A percentile compares a stretch with the other conserved stretches of the same genome.
These are phyloP conservation scores for Persicaria tinctoria DNA, from an alignment of 148 eudicot species.

Conservation along the genomic window DNA sequence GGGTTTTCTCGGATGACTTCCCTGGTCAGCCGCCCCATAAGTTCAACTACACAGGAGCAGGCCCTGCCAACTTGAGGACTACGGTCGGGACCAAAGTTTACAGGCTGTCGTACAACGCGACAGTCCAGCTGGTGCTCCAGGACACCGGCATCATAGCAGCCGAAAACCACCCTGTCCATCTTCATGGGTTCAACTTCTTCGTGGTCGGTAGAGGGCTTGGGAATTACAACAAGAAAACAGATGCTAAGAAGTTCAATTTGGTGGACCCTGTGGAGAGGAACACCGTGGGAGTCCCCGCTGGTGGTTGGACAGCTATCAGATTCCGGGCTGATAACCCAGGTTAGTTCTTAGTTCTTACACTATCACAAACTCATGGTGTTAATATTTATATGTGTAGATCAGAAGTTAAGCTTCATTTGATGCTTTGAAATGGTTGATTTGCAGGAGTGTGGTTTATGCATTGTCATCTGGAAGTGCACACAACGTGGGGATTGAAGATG, in stretches of 20 bases:
- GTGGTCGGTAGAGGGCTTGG: conserved; percentile 40
- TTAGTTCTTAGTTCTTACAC: conserved; percentile 13
- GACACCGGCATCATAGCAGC: conserved; percentile 35
- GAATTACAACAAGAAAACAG: conserved; percentile 32
- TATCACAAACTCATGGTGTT: too few species aligned
- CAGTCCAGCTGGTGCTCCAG: conserved; percentile 45
- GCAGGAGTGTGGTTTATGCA: not conserved
- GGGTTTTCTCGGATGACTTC: conserved; percentile 41
- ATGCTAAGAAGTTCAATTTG: conserved; percentile 38
- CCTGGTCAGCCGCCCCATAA: conserved; percentile 40
- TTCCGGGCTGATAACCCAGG: conserved; percentile 57
- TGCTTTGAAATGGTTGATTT: not conserved
- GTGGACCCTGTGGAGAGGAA: conserved; percentile 59
- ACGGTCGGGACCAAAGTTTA: conserved; percentile 39
- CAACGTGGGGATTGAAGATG: conserved; percentile 8
- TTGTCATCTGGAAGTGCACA: conserved; percentile 3
- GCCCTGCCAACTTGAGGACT: conserved; percentile 27
- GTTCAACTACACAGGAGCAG: conserved; percentile 52
- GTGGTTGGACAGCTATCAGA: conserved; percentile 47
- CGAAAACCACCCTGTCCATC: conserved; percentile 46
- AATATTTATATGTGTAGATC: too few species aligned
- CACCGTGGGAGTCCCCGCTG: conserved; percentile 36
- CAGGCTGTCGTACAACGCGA: conserved; percentile 28
- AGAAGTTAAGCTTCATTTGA: too few species aligned
- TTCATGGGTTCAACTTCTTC: conserved; percentile 46